A percentile compares a stretch with the other conserved stretches of the same genome.
These are phyloP conservation scores for Pichia membranifaciens DNA, from an alignment of 805 yeast genomes.

Conservation along the genomic window DNA sequence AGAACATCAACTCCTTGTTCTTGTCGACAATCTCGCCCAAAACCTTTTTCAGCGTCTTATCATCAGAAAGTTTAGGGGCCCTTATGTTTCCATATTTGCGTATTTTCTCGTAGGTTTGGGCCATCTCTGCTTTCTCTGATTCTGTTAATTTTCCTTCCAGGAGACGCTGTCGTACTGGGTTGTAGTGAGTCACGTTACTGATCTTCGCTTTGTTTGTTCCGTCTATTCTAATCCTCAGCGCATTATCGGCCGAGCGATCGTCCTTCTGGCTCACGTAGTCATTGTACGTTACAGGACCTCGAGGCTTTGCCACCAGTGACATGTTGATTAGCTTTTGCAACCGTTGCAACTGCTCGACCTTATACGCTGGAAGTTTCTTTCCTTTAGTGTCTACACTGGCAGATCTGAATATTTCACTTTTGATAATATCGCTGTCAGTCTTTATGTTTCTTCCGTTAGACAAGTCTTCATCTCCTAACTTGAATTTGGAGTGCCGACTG, in stretches of 20 bases:
- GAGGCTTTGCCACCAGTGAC: slow-evolving; percentile 19
- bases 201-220: slow-evolving; percentile 12
- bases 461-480: too few species aligned
- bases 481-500: too few species aligned
- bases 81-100: slow-evolving; percentile 3
- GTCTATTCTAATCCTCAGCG: not conserved
- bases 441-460: too few species aligned
- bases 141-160: slow-evolving; percentile 1
- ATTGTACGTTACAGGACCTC: slow-evolving; percentile 9
- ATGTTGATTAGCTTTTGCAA: slow-evolving; percentile 13
- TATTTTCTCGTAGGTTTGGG: slow-evolving; percentile 5
- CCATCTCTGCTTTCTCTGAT: not conserved
- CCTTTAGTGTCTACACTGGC: slow-evolving; percentile 1
- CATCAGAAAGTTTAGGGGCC: slow-evolving; percentile 9
- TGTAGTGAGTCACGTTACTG: slow-evolving; percentile 15
- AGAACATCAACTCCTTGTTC: slow-evolving; percentile 3
- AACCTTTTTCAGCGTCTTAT: slow-evolving; percentile 8
- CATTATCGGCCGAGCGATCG: not conserved
- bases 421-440: too few species aligned
- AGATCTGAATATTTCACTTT: not conserved
- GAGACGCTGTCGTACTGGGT: slow-evolving; percentile 13
- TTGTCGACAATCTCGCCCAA: slow-evolving; percentile 7
- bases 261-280: slow-evolving; percentile 3
- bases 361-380: slow-evolving; percentile 15
- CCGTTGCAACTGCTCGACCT: slow-evolving; percentile 14